A percentile compares a stretch with the other conserved stretches of the same genome.
Evolutionary conservation across 2,329 filamentous ascomycete species (phyloP).

Genomic region (Penicillium sp.): DNA sequence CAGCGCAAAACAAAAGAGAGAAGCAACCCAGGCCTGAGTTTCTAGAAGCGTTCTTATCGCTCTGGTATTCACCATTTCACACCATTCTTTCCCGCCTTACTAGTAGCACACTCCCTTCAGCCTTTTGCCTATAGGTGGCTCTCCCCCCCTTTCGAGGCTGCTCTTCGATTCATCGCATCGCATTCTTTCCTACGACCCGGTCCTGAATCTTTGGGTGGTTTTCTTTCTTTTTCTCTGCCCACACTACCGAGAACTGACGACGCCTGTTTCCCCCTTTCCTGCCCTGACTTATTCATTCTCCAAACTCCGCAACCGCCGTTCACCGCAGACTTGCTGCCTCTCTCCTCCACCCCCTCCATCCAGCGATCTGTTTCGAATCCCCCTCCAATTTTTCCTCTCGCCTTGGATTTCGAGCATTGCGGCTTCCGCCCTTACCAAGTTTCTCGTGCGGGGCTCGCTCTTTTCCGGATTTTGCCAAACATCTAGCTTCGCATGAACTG

Average conservation of each 20-base stretch:
- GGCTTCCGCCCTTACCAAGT: background rate
- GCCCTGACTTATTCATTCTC: background rate
- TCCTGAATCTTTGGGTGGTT: background rate
- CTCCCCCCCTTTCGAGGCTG: background rate
- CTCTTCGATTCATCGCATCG: background rate
- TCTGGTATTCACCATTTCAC: background rate
- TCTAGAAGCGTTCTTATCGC: conserved; percentile 6
- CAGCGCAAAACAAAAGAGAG: conserved; percentile 3
- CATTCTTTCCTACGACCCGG: background rate
- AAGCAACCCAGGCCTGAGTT: background rate
- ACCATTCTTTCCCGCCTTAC: background rate
- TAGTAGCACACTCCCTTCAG: background rate
- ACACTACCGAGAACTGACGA: background rate
- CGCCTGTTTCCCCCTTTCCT: background rate
- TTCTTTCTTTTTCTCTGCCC: background rate
- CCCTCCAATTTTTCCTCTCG: background rate
- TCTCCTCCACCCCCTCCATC: background rate
- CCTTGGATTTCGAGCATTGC: background rate
- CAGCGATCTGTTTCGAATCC: background rate
- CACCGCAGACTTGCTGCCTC: background rate
- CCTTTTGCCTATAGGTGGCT: background rate
- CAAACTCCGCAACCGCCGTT: background rate
- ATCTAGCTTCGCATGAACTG: background rate
- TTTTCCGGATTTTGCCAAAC: background rate
- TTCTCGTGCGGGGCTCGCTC: background rate